Evolutionary conservation across 768 basidiomycete genomes (phyloP).

Genomic region (Lentinula sp.): DNA sequence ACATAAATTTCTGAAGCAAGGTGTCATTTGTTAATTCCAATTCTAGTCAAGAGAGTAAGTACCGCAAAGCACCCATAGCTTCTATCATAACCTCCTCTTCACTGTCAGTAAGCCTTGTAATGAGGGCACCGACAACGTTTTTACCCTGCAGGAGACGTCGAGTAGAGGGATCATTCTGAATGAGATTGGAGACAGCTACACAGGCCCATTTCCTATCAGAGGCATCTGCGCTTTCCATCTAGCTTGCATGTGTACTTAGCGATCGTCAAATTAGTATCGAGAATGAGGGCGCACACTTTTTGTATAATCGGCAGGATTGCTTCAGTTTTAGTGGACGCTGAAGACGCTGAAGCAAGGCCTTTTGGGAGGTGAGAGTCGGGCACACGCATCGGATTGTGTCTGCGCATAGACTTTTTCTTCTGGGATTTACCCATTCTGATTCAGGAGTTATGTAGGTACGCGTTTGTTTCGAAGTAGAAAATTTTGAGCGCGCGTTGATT

Average conservation of each 20-base stretch:
- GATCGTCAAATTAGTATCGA: conserved; percentile 6
- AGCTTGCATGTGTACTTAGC: conserved; percentile 1
- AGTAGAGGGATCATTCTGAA: conserved; percentile 93
- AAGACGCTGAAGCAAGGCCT: conserved; percentile 70
- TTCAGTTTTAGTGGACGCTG: conserved; percentile 69
- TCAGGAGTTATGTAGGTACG: background rate
- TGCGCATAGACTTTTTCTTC: conserved; percentile 76
- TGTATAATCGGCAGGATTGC: conserved; percentile 84
- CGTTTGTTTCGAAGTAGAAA: background rate
- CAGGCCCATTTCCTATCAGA: conserved; percentile 93
- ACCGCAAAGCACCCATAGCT: conserved; percentile 86
- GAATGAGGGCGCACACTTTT: conserved; percentile 48
- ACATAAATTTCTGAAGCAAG: conserved; percentile 68
- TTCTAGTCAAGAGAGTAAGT: conserved; percentile 14
- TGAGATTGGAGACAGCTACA: conserved; percentile 91
- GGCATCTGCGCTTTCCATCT: conserved; percentile 75
- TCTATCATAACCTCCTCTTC: conserved; percentile 91
- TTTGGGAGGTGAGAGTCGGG: conserved; percentile 88
- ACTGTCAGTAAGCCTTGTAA: conserved; percentile 80
- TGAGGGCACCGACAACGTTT: conserved; percentile 82
- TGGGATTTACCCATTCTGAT: conserved; percentile 87
- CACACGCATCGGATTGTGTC: conserved; percentile 92
- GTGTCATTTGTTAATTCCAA: conserved; percentile 2
- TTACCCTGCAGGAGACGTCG: conserved; percentile 84
- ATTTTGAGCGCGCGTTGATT: background rate